Evolutionary conservation across 2,329 filamentous ascomycete genomes (phyloP).

Genomic region (Trichoderma guizhouense): DNA sequence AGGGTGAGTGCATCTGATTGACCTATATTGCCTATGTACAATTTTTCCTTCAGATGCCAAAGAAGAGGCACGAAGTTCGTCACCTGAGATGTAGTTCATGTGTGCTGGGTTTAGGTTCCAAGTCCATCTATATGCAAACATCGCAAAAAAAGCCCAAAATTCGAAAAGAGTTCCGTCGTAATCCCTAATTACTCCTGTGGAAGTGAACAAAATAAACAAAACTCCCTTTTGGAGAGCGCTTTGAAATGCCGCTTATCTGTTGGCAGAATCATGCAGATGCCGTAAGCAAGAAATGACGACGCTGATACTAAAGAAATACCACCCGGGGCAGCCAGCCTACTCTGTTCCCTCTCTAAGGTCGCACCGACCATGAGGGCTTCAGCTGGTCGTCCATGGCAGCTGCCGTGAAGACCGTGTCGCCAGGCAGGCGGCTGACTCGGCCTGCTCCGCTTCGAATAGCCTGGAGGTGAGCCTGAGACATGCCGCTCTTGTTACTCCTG

Average conservation of each 20-base stretch:
- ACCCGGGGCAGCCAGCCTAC: neutral
- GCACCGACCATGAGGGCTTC: conserved; percentile 59
- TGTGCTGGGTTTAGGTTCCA: conserved; percentile 26
- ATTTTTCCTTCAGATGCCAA: conserved; percentile 13
- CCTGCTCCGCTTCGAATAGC: conserved; percentile 81
- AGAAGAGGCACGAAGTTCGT: conserved; percentile 7
- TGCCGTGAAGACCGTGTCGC: conserved; percentile 74
- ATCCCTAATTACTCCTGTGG: conserved; percentile 21
- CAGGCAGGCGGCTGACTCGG: conserved; percentile 79
- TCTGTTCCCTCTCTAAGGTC: conserved; percentile 30
- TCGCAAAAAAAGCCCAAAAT: conserved; percentile 25
- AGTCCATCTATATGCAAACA: conserved; percentile 36
- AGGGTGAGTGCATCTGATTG: conserved; percentile 19
- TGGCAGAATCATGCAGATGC: conserved; percentile 17
- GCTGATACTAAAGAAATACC: conserved; percentile 17
- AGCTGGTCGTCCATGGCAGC: conserved; percentile 61
- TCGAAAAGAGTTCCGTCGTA: conserved; percentile 31
- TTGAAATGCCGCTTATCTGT: conserved; percentile 15
- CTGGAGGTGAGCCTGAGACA: conserved; percentile 65
- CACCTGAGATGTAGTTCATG: conserved; percentile 19
- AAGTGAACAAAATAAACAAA: conserved; percentile 25
- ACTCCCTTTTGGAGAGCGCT: conserved; percentile 15
- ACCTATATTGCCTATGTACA: conserved; percentile 20
- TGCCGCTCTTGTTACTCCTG: conserved; percentile 63
- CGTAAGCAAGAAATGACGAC: conserved; percentile 20